These are phyloP conservation scores for Oleoguttula mirabilis DNA, from an alignment of 495 filamentous ascomycete species.

Conservation along the genomic window DNA sequence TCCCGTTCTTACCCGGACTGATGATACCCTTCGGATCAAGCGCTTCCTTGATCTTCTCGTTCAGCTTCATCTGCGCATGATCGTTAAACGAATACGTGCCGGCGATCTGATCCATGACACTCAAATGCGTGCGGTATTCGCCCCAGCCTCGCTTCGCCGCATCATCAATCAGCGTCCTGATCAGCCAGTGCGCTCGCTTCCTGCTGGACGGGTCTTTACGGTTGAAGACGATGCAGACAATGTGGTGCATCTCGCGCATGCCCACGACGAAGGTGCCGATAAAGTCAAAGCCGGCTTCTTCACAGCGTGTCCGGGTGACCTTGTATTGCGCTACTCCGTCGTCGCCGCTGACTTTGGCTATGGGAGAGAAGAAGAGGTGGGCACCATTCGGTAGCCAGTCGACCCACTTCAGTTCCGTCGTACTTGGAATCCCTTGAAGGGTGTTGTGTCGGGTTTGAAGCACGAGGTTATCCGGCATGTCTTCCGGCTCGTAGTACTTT, in stretches of 20 bases:
- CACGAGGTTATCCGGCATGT: neutral
- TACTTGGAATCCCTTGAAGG: conserved; percentile 29
- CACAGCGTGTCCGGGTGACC: too few species aligned
- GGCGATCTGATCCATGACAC: conserved; percentile 44
- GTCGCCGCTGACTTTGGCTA: conserved; percentile 35
- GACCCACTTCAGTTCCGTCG: conserved; percentile 42
- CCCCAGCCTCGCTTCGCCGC: conserved; percentile 36
- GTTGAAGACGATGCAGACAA: conserved; percentile 45
- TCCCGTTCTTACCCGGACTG: conserved; percentile 41
- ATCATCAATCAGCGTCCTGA: conserved; percentile 1
- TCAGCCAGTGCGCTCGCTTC: neutral
- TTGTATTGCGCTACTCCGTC: conserved; percentile 33
- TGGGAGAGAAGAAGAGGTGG: conserved; percentile 44
- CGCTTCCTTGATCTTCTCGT: conserved; percentile 42
- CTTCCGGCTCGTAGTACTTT: neutral
- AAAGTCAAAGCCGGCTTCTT: conserved; percentile 44
- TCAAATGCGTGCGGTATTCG: conserved; percentile 41
- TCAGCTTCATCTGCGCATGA: conserved; percentile 38
- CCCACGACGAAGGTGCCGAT: conserved; percentile 40
- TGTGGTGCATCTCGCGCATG: conserved; percentile 45
- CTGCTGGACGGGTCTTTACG: conserved; percentile 3
- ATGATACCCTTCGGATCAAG: conserved; percentile 47
- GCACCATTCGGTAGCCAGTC: conserved; percentile 45
- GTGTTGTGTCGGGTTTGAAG: neutral
- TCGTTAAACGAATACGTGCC: conserved; percentile 44